Conservation (phyloP, 1,284 basidiomycete species). For the Farysia itapuensis region DNA sequence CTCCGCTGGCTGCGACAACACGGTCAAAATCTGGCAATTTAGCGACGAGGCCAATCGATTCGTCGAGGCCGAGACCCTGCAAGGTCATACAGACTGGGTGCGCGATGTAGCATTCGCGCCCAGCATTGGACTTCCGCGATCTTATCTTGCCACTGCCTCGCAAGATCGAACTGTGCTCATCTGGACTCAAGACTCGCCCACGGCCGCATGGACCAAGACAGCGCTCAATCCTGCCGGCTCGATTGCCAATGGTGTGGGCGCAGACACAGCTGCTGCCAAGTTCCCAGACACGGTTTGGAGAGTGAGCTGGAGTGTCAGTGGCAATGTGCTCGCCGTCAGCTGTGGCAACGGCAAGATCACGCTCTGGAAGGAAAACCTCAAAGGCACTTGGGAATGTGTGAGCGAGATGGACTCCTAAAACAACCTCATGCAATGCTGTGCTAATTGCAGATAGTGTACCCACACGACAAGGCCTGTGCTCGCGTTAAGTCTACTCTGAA, state of each 20-base stretch:
- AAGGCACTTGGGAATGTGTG: conserved; percentile 92
- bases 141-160: conserved; percentile 91
- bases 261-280: conserved; percentile 24
- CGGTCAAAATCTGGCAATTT: conserved; percentile 92
- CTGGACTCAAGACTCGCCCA: conserved; percentile 84
- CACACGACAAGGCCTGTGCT: no score
- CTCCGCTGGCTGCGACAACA: conserved; percentile 91
- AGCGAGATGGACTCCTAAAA: conserved; percentile 45
- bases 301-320: conserved; percentile 93
- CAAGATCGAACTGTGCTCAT: conserved; percentile 86
- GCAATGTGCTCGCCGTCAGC: conserved; percentile 93
- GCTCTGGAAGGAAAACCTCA: conserved; percentile 96
- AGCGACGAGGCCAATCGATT: conserved; percentile 54
- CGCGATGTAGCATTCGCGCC: conserved; percentile 97
- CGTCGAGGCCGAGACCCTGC: conserved; percentile 48
- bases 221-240: conserved; percentile 71
- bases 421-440: no score
- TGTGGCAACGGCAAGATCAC: conserved; percentile 98
- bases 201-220: conserved; percentile 80
- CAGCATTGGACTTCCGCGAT: conserved; percentile 88
- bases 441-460: no score
- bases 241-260: conserved; percentile 2
- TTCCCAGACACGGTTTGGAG: conserved; percentile 74
- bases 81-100: conserved; percentile 87
- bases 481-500: no score